Base-by-base conservation (phyloP, 2,329 filamentous ascomycete genomes). In the Purpureocillium takamizusanense region DNA sequence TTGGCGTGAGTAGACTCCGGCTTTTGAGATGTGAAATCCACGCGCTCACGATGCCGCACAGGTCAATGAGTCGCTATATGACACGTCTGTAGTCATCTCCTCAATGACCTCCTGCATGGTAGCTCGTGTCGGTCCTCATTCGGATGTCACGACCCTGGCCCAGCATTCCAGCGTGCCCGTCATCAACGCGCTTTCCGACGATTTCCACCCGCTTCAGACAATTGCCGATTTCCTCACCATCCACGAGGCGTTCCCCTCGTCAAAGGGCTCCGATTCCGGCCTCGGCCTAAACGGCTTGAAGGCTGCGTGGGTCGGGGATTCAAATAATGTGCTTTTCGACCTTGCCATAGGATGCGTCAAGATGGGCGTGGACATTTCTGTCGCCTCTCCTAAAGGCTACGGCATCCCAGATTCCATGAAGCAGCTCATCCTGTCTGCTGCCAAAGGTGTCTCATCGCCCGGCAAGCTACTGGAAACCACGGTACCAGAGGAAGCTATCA, bases 321-420 rank as follows among this genome's bases (percentile, higher is more conserved):
- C 88, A 10, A 98, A 97, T 67, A 98, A 98, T 51, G 90, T 98
- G 21, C 76, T 97, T 17, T 95, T 89, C 55, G 90, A 98, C 56
- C 73, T 97, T 38, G 88, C 89, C 35, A 90, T 92, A 49, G 89
- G 77, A 31, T 88, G 85, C 41, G 69, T 84, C 51, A 97, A 95
- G 67, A 75, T 90, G 51, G 92, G 92, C 33, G 78, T 95, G 18
- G 74, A 94, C 51, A 74, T 98, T 45, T 69, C 86, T 2, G 87
- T 97, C 29, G 92, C 92, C 11, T 89, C 90, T 1, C 92, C 92
- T 15, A 66, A 72, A 43, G 87, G 85, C 35, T 97, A 94, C 57
- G 77, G 78, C 36, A 94, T 97, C 45, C 87, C 89, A 1, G 57
- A 72, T 2, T 51, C 65, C 33, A 95, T 97, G 79, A 74, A 75